Conservation (phyloP, 345 rosid species). For the Populus deltoides region DNA sequence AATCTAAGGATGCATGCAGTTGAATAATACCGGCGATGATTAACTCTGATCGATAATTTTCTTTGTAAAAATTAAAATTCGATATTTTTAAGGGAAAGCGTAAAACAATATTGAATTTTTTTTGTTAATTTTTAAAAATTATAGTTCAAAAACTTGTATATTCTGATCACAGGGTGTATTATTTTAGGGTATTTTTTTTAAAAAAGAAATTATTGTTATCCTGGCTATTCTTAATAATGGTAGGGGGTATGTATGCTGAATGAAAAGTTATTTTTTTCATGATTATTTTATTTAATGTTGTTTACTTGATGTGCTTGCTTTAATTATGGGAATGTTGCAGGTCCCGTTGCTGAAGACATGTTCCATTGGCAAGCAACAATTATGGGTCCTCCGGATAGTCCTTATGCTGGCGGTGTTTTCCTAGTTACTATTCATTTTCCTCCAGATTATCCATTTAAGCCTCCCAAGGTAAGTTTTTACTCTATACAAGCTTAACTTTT, state of each 20-base stretch:
- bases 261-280: background rate
- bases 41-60: background rate
- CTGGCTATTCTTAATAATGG: too few relatives aligned
- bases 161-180: too few relatives aligned
- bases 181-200: too few relatives aligned
- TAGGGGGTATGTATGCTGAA: background rate
- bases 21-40: background rate
- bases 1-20: background rate
- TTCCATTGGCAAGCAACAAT: slow-evolving; percentile 36
- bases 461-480: slow-evolving; percentile 23
- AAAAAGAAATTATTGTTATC: too few relatives aligned
- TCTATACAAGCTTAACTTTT: background rate
- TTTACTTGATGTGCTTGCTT: background rate
- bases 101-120: background rate
- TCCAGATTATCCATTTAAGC: slow-evolving; percentile 35
- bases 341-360: slow-evolving; percentile 37
- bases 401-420: slow-evolving; percentile 33
- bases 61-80: background rate
- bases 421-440: slow-evolving; percentile 34
- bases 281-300: background rate
- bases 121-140: background rate
- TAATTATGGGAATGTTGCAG: slow-evolving; percentile 8
- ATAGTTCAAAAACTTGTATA: background rate
- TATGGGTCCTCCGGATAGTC: slow-evolving; percentile 37
- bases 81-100: background rate